Conservation (phyloP, 345 rosid species). For the Xanthoceras sorbifolium region DNA sequence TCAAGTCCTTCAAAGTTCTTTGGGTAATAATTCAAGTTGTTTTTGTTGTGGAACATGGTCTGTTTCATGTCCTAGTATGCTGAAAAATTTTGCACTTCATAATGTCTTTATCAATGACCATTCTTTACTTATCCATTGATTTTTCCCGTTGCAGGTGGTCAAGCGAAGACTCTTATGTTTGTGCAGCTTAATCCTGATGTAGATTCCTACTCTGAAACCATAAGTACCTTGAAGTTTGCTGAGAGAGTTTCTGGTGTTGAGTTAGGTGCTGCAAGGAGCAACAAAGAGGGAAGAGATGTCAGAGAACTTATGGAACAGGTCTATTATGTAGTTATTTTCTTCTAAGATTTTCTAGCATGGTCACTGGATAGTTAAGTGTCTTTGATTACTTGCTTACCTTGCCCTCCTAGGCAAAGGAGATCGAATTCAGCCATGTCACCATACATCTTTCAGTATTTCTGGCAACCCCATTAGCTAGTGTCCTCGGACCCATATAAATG, state of each 20-base stretch:
- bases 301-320: constrained; percentile 98
- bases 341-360: background rate
- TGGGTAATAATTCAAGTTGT: constrained; percentile 50
- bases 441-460: background rate
- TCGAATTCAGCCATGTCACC: constrained; percentile 1
- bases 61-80: background rate
- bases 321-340: background rate
- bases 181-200: constrained; percentile 96
- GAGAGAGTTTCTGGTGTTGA: constrained; percentile 98
- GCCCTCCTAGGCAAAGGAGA: constrained; percentile 6
- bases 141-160: constrained; percentile 66
- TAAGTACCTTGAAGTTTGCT: constrained; percentile 92
- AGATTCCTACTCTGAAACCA: constrained; percentile 83
- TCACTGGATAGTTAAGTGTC: background rate
- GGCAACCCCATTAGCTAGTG: background rate
- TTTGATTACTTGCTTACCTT: background rate
- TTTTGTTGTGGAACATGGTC: background rate
- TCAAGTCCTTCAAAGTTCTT: constrained; percentile 97
- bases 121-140: background rate
- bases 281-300: constrained; percentile 83
- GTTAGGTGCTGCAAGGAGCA: constrained; percentile 90
- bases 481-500: constrained; percentile 3
- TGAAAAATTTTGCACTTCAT: background rate
- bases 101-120: constrained; percentile 13
- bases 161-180: constrained; percentile 97